A percentile compares a stretch with the other conserved stretches of the same genome.
Conservation (phyloP, 352 stramenopile species). For the Pythium volutum region DNA sequence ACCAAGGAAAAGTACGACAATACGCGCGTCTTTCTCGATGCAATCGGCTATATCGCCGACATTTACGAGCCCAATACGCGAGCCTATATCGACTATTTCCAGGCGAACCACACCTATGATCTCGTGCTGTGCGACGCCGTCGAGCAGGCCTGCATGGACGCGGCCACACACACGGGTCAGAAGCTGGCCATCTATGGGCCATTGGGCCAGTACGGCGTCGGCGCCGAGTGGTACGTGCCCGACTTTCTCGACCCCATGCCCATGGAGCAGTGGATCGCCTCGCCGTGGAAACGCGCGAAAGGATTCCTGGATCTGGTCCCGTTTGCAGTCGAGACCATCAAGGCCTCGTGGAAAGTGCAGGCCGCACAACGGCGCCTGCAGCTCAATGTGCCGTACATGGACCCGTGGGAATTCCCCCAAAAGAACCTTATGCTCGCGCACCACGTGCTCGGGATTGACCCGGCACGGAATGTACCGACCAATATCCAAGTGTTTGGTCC, state of each 20-base stretch:
- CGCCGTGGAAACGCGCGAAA: conserved; percentile 23
- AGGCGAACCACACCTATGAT: conserved; percentile 12
- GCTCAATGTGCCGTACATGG: conserved; percentile 24
- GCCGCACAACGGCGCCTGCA: conserved; percentile 22
- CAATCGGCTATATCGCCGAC: conserved; percentile 21
- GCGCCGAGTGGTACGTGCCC: conserved; percentile 25
- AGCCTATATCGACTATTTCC: conserved; percentile 23
- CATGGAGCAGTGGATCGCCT: conserved; percentile 27
- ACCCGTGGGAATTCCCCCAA: conserved; percentile 26
- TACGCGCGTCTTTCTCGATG: conserved; percentile 23
- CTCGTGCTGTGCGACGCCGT: conserved; percentile 25
- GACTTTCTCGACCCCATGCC: conserved; percentile 27
- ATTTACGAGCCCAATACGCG: conserved; percentile 27
- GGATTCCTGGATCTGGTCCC: conserved; percentile 23
- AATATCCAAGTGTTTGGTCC: conserved; percentile 27
- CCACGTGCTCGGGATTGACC: conserved; percentile 25
- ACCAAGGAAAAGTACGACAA: conserved; percentile 26
- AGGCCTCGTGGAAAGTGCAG: conserved; percentile 25
- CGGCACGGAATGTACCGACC: conserved; percentile 21
- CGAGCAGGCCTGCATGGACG: conserved; percentile 27
- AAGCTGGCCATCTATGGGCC: conserved; percentile 26
- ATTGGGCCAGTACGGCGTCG: conserved; percentile 24
- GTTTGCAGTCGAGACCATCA: conserved; percentile 21
- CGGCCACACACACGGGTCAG: conserved; percentile 18
- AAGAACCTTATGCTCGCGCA: conserved; percentile 29